phyloP scores from a whole-genome alignment of 2,329 filamentous ascomycete genomes.

The Ceratocystis smalleyi region DNA sequence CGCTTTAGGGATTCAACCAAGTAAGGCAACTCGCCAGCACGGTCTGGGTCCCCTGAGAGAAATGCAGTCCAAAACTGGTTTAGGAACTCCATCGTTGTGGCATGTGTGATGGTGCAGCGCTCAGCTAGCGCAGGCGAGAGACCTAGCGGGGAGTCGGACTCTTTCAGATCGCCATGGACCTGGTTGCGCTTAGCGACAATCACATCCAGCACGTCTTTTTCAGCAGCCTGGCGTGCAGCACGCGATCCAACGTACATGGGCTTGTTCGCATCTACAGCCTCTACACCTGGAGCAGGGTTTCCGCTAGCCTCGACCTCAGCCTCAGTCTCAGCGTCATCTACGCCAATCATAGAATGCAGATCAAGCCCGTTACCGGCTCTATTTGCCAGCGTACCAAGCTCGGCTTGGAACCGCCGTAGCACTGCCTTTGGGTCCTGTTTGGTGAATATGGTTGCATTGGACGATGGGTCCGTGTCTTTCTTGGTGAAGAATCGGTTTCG shows the following conservation, averaged over 20 bases:
- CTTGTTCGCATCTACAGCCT: slow-evolving; percentile 25
- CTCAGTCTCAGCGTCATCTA: slow-evolving; percentile 54
- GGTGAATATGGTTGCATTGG: slow-evolving; percentile 40
- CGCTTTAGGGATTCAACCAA: slow-evolving; percentile 68
- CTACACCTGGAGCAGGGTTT: background rate
- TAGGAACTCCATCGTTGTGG: slow-evolving; percentile 88
- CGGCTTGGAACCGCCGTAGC: slow-evolving; percentile 45
- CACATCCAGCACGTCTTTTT: slow-evolving; percentile 49
- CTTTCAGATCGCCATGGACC: slow-evolving; percentile 35
- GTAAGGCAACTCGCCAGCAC: slow-evolving; percentile 64
- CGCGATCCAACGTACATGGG: slow-evolving; percentile 52
- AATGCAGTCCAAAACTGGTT: slow-evolving; percentile 94
- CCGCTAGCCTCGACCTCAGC: slow-evolving; percentile 26
- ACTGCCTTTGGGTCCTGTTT: slow-evolving; percentile 56
- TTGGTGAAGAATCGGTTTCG: slow-evolving; percentile 68
- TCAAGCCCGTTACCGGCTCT: slow-evolving; percentile 39
- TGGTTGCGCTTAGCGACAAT: slow-evolving; percentile 47
- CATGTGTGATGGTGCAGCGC: slow-evolving; percentile 56
- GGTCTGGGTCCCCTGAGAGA: slow-evolving; percentile 69
- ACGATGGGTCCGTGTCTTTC: slow-evolving; percentile 33
- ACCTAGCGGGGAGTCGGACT: slow-evolving; percentile 37
- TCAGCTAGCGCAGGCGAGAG: slow-evolving; percentile 39
- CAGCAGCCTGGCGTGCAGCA: slow-evolving; percentile 47
- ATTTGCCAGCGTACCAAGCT: slow-evolving; percentile 39
- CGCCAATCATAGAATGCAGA: slow-evolving; percentile 48